These are phyloP conservation scores for Volvox carteri DNA, from an alignment of 163 green algal species.

Conservation along the genomic window DNA sequence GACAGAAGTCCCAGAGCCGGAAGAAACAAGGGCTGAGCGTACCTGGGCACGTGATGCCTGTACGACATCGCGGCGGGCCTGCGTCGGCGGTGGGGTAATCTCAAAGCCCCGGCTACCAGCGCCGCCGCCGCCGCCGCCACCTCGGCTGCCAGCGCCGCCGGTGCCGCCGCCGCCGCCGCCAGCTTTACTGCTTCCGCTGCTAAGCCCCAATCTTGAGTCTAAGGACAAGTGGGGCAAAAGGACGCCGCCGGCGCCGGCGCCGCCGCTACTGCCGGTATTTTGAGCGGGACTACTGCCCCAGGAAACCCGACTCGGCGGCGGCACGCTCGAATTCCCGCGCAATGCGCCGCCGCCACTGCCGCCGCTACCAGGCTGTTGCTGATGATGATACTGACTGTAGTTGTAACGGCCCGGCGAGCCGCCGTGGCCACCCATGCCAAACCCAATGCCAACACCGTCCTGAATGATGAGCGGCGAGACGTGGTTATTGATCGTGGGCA, in stretches of 20 bases:
- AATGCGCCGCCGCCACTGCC: neutral
- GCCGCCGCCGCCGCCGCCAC: neutral
- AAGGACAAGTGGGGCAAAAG: slow-evolving; percentile 24
- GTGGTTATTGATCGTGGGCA: slow-evolving; percentile 25
- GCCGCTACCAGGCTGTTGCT: neutral
- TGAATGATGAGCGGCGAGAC: no score
- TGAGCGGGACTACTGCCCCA: slow-evolving; percentile 4
- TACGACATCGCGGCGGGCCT: neutral
- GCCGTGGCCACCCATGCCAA: neutral
- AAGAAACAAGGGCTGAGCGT: no score
- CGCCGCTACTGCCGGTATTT: neutral
- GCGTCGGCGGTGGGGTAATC: neutral
- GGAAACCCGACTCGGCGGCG: neutral
- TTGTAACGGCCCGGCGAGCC: neutral
- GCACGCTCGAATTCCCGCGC: neutral
- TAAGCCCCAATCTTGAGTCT: neutral
- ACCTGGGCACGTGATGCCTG: slow-evolving; percentile 19
- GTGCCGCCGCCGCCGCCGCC: neutral
- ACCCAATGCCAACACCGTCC: neutral
- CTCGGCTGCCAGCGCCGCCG: neutral
- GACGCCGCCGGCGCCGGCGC: neutral
- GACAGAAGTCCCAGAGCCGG: no score
- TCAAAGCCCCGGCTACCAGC: neutral
- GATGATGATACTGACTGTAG: neutral
- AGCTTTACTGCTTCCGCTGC: neutral